Conservation (phyloP, 2,329 filamentous ascomycete species). For the Fusarium denticulatum region DNA sequence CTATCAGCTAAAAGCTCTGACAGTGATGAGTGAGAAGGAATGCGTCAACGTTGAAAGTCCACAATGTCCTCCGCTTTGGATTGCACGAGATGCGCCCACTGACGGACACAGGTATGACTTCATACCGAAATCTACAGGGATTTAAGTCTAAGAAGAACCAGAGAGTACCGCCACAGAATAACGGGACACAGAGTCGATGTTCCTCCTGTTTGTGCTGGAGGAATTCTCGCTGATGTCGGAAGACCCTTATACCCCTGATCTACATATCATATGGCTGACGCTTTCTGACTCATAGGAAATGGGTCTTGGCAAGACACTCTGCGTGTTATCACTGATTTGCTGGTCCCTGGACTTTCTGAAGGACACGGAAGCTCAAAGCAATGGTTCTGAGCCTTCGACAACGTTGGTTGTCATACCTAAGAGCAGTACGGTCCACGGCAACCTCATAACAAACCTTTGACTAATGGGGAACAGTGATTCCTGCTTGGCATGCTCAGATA, state of each 20-base stretch:
- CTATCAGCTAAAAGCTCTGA: not conserved
- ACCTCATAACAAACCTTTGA: rapidly evolving
- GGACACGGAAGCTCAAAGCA: not conserved
- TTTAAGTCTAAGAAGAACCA: not conserved
- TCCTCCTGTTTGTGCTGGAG: rapidly evolving
- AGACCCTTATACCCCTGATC: no score
- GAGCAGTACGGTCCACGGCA: not conserved
- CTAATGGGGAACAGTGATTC: constrained; percentile 43
- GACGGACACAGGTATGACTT: not conserved
- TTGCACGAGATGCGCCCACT: no score
- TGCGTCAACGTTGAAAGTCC: not conserved
- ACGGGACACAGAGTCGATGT: not conserved
- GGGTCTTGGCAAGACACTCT: constrained; percentile 50
- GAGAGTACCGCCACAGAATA: not conserved
- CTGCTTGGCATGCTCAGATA: constrained; percentile 40
- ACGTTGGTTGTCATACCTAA: constrained; percentile 15
- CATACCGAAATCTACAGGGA: rapidly evolving
- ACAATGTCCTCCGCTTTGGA: not conserved
- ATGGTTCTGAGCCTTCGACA: constrained; percentile 39
- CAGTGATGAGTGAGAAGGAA: not conserved
- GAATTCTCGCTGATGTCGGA: not conserved
- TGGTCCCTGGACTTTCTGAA: constrained; percentile 35
- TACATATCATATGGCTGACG: no score
- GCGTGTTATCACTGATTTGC: constrained; percentile 43
- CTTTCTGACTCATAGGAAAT: constrained; percentile 42